Conservation (phyloP, 257 asterid species). For the Nicotiana attenuata region DNA sequence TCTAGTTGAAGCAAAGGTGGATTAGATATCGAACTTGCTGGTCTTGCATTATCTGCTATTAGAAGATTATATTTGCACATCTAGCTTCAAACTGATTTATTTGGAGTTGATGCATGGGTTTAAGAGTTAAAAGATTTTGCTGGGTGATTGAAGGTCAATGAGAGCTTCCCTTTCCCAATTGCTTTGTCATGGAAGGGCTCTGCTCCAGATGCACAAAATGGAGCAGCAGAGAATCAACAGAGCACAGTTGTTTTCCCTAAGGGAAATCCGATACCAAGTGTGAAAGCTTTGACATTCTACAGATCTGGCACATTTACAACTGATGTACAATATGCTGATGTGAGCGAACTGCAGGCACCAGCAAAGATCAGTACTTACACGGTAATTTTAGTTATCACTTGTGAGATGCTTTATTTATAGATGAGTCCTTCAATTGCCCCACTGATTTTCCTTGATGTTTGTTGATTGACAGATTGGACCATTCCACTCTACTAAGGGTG, state of each 20-base stretch:
- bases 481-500: slow-evolving; percentile 57
- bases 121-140: not conserved
- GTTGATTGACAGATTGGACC: slow-evolving; percentile 67
- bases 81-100: not conserved
- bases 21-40: not conserved
- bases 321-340: slow-evolving; percentile 76
- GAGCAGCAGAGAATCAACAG: slow-evolving; percentile 56
- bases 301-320: slow-evolving; percentile 64
- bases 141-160: slow-evolving; percentile 53
- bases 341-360: slow-evolving; percentile 63
- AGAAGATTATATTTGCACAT: not conserved
- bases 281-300: slow-evolving; percentile 85
- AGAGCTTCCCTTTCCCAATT: slow-evolving; percentile 68
- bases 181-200: slow-evolving; percentile 76
- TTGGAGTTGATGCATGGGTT: too few species aligned
- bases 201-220: slow-evolving; percentile 59
- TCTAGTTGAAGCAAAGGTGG: not conserved
- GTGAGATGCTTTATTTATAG: not conserved
- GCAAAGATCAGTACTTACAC: slow-evolving; percentile 82
- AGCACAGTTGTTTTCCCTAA: slow-evolving; percentile 76
- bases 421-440: not conserved
- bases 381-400: slow-evolving; percentile 33
- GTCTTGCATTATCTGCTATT: too few species aligned
- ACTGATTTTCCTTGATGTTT: not conserved
- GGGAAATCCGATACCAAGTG: slow-evolving; percentile 84